Evolutionary conservation across 495 filamentous ascomycete genomes (phyloP).

Genomic region (Xylaria acuta): DNA sequence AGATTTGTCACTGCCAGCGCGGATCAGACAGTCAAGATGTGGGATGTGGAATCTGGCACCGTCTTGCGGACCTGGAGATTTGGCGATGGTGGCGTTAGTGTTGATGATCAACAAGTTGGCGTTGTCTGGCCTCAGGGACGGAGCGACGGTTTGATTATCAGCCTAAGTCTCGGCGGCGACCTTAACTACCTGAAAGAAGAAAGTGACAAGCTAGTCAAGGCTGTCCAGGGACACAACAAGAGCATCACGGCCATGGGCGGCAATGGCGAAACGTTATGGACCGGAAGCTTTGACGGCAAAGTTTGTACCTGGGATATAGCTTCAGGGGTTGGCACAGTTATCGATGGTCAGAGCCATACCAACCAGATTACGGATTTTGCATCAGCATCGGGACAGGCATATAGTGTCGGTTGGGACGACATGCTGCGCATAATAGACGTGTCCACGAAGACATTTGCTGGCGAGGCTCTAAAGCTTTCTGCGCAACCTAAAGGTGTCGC

Average conservation of each 20-base stretch:
- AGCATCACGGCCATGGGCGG: conserved; percentile 77
- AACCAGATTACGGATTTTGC: conserved; percentile 84
- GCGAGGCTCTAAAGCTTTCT: conserved; percentile 51
- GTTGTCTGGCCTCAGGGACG: conserved; percentile 89
- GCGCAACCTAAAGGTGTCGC: conserved; percentile 61
- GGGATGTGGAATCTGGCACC: conserved; percentile 84
- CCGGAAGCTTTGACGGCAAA: conserved; percentile 89
- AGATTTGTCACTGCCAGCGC: conserved; percentile 90
- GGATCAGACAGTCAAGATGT: conserved; percentile 88
- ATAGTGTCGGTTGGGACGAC: conserved; percentile 95
- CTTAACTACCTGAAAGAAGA: conserved; percentile 85
- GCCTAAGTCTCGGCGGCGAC: conserved; percentile 84
- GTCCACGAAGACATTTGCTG: conserved; percentile 56
- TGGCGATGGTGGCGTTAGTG: conserved; percentile 75
- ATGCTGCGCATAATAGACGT: conserved; percentile 80
- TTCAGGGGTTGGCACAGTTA: conserved; percentile 66
- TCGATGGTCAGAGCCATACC: conserved; percentile 80
- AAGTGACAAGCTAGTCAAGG: conserved; percentile 67
- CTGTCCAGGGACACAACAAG: conserved; percentile 93
- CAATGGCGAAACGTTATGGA: conserved; percentile 69
- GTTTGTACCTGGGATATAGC: conserved; percentile 81
- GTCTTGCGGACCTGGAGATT: conserved; percentile 82
- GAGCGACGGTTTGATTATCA: conserved; percentile 85
- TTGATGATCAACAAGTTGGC: conserved; percentile 90
- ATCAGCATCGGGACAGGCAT: conserved; percentile 64